Base-by-base conservation (phyloP, 2,329 filamentous ascomycete species). In the Bretziella fagacearum region DNA sequence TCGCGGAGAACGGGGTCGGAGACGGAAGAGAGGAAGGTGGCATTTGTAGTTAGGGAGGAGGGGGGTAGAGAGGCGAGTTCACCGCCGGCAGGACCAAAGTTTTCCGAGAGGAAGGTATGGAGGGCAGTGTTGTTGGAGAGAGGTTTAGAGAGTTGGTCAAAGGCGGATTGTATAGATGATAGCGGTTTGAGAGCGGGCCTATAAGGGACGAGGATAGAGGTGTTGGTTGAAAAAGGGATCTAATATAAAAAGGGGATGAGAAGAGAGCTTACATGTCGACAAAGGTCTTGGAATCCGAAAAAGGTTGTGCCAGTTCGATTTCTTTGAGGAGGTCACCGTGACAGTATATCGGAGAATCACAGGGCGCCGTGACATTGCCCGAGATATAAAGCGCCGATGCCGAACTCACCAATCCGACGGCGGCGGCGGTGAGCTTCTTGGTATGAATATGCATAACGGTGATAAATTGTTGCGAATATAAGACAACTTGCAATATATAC, bases 281-380 rank as follows among this genome's bases (percentile, higher is more conserved):
- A 56, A 80, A 81, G 1, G 76, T 80, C 65, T 81, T 82, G 51
- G 76, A 81, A 60, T 81, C 78, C 11, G 65, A 60, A 53, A 81
- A 81, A 0, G 77, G 77, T 20, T 63, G 64, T 2, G 77, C 77
- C 7, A 81, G 63, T 61, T 81, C 69, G 41, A 82, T 70, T 52
- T 74, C 66, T 51, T 68, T 65, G 2, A 82, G 65, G 10, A 81
- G 66, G 0, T 79, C 72, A 41, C 78, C 78, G 52, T 76, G 68
- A 56, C 78, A 82, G 60, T 81, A 82, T 17, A 81, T 65, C 13
- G 74, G 70, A 6, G 77, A 81, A 56, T 80, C 73, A 60, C 78
- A 82, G 1, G 78, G 77, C 2, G 77, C 73, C 50, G 71, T 66
- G 33, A 75, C 63, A 2, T 69, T 70, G 53, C 74, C 77, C 58